A percentile compares a stretch with the other conserved stretches of the same genome.
Conservation (phyloP, 495 filamentous ascomycete genomes). For the Sphaerosporella brunnea region DNA sequence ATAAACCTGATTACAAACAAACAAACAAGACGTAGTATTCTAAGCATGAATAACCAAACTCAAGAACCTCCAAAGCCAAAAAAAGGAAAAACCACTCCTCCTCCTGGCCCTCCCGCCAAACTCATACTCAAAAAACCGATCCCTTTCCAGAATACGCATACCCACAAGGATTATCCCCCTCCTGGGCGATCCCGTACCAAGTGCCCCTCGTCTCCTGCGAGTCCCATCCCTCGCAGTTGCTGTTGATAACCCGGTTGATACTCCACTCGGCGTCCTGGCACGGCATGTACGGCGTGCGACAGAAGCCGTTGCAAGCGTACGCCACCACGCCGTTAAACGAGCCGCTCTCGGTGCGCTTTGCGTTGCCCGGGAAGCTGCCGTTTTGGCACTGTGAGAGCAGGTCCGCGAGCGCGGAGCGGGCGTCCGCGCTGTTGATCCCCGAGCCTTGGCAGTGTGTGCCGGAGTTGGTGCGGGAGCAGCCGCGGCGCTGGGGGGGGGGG, state of each 20-base stretch:
- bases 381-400: not conserved
- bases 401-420: not conserved
- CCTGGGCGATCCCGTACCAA: not conserved
- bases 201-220: not conserved
- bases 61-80: too few relatives aligned
- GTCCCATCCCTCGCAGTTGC: not conserved
- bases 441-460: not conserved
- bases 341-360: not conserved
- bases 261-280: not conserved
- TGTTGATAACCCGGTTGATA: not conserved
- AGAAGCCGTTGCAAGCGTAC: not conserved
- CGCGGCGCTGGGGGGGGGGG: not conserved
- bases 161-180: not conserved
- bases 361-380: not conserved
- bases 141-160: not conserved
- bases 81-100: too few relatives aligned
- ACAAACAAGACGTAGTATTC: too few relatives aligned
- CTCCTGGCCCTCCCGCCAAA: too few relatives aligned
- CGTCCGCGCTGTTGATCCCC: not conserved
- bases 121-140: not conserved
- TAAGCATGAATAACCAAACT: too few relatives aligned
- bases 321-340: not conserved
- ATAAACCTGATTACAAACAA: too few relatives aligned
- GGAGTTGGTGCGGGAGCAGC: not conserved
- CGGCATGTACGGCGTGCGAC: not conserved